These are phyloP conservation scores for Inonotus obliquus DNA, from an alignment of 1,284 basidiomycete genomes.

Conservation along the genomic window DNA sequence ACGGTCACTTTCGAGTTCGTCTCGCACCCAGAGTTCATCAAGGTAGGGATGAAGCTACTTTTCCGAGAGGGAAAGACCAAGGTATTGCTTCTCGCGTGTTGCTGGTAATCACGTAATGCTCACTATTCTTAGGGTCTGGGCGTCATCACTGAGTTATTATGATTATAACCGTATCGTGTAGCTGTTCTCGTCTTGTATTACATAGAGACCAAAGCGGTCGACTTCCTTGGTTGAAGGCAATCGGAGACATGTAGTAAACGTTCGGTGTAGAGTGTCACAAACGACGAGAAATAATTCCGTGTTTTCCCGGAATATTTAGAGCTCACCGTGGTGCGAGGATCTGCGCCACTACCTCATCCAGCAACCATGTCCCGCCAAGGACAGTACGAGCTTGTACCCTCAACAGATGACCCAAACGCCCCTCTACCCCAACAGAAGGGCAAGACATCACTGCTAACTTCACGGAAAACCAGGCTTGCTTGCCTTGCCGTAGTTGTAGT, in stretches of 20 bases:
- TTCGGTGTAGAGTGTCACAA: no score
- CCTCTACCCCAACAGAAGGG: neutral
- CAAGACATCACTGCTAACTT: neutral
- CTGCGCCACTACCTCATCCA: neutral
- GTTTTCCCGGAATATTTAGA: neutral
- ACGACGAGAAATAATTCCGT: neutral
- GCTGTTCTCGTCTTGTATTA: neutral
- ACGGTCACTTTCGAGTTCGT: constrained; percentile 91
- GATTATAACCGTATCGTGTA: constrained; percentile 13
- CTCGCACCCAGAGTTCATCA: constrained; percentile 85
- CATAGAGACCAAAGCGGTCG: no score
- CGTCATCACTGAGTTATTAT: constrained; percentile 38
- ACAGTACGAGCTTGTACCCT: constrained; percentile 18
- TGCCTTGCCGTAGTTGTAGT: constrained; percentile 5
- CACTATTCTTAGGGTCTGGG: constrained; percentile 34
- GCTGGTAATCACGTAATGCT: neutral
- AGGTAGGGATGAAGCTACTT: constrained; percentile 86
- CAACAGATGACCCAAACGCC: constrained; percentile 13
- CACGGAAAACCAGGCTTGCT: constrained; percentile 5
- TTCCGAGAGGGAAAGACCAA: constrained; percentile 94
- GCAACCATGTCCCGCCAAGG: constrained; percentile 13
- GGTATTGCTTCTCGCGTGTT: constrained; percentile 36
- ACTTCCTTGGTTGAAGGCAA: no score
- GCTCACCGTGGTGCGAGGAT: neutral
- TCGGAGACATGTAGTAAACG: no score